These are phyloP conservation scores for Cordyceps pruinosa DNA, from an alignment of 2,329 filamentous ascomycete species.

Conservation along the genomic window DNA sequence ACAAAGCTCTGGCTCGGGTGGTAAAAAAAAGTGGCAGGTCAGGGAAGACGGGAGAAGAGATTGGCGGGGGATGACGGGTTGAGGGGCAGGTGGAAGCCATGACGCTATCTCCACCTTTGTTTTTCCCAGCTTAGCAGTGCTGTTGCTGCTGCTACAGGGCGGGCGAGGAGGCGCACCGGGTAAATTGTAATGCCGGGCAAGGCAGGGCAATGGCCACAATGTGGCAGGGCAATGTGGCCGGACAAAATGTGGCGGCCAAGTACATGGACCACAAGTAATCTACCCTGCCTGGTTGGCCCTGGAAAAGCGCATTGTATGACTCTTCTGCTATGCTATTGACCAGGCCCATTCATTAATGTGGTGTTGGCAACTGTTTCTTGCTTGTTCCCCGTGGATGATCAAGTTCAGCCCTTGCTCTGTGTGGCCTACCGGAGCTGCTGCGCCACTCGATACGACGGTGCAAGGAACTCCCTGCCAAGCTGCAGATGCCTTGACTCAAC, in stretches of 20 bases:
- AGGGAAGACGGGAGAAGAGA: not conserved
- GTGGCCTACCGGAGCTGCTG: not conserved
- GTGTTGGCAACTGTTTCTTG: not conserved
- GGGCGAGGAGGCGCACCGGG: too few species aligned
- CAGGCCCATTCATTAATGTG: not conserved
- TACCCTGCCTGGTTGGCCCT: not conserved
- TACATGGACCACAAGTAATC: not conserved
- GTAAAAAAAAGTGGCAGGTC: not conserved
- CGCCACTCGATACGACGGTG: not conserved
- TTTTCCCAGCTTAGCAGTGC: too few species aligned
- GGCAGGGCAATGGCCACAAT: too few species aligned
- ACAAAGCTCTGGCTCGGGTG: not conserved
- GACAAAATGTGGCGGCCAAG: not conserved
- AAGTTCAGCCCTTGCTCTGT: not conserved
- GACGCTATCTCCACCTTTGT: too few species aligned
- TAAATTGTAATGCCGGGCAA: too few species aligned
- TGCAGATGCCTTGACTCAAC: not conserved
- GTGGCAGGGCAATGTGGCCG: not conserved
- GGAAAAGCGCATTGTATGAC: not conserved
- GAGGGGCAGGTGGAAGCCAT: slow-evolving; percentile 10
- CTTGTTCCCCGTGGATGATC: not conserved
- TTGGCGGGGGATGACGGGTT: slow-evolving; percentile 4
- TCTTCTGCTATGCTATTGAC: not conserved
- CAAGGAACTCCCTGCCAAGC: not conserved
- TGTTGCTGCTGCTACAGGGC: too few species aligned